phyloP scores from a whole-genome alignment of 2,329 filamentous ascomycete genomes.

The Xylariaceae sp. region DNA sequence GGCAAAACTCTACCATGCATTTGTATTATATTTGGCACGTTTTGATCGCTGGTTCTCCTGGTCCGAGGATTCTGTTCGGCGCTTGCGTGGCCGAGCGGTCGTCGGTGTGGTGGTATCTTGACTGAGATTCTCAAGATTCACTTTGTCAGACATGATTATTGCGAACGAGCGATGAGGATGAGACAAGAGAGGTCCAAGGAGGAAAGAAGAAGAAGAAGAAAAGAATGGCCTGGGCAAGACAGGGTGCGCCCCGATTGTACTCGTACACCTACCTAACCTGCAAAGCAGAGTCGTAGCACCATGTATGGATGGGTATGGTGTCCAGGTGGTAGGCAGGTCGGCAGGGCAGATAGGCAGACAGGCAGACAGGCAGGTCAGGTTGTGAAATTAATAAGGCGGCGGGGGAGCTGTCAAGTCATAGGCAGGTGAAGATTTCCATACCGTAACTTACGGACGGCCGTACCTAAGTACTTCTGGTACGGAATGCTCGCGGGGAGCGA shows the following conservation, averaged over 20 bases:
- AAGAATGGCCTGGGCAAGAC: background rate
- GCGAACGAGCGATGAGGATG: background rate
- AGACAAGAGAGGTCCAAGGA: background rate
- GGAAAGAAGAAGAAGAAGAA: background rate
- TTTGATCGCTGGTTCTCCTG: background rate
- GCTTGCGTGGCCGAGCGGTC: background rate
- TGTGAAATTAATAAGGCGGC: background rate
- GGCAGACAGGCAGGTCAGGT: background rate
- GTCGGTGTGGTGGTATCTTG: background rate
- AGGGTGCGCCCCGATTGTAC: background rate
- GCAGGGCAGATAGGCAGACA: background rate
- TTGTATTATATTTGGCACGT: constrained; percentile 5
- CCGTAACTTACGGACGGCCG: background rate
- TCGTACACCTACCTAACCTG: too few relatives aligned
- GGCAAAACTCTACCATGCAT: constrained; percentile 8
- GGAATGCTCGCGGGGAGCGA: too few relatives aligned
- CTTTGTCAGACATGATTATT: background rate
- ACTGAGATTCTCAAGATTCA: background rate
- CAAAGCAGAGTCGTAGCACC: too few relatives aligned
- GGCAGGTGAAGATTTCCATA: background rate
- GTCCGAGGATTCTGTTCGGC: background rate
- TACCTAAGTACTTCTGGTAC: background rate
- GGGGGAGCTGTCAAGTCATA: background rate
- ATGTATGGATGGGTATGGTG: too few relatives aligned
- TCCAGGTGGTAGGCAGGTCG: too few relatives aligned